These are phyloP conservation scores for Candida adriatica DNA, from an alignment of 805 yeast species.

Conservation along the genomic window DNA sequence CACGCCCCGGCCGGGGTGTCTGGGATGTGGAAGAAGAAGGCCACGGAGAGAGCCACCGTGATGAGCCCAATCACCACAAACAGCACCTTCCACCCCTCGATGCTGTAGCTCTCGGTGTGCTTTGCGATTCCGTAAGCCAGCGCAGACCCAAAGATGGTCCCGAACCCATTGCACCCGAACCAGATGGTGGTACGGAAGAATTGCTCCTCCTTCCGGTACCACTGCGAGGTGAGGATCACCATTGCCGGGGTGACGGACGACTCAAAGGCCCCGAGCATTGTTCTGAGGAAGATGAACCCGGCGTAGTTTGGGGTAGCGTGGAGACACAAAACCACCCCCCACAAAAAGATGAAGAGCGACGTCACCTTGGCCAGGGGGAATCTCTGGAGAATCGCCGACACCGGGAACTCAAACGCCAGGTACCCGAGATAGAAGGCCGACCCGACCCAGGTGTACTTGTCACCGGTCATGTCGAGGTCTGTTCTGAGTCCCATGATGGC, in stretches of 20 bases:
- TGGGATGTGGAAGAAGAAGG: neutral
- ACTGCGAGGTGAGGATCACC: neutral
- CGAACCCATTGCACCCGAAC: neutral
- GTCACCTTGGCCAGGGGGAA: neutral
- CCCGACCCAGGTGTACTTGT: neutral
- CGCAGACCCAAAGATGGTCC: neutral
- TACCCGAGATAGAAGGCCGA: neutral
- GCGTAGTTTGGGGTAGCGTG: neutral
- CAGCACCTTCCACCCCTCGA: neutral
- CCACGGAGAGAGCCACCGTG: neutral
- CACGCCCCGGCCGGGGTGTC: neutral
- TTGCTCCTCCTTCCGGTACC: neutral
- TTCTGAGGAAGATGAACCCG: neutral
- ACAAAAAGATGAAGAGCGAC: neutral
- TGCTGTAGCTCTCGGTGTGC: neutral
- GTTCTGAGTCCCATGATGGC: slow-evolving; percentile 42
- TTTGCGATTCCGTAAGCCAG: neutral
- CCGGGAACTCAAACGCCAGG: neutral
- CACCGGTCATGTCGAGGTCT: slow-evolving; percentile 34
- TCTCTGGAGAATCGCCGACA: neutral
- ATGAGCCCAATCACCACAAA: neutral
- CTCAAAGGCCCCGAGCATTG: neutral
- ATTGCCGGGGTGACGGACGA: neutral
- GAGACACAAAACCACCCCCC: neutral
- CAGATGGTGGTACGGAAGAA: neutral